Evolutionary conservation across 495 filamentous ascomycete genomes (phyloP), one percentile per base, ranked within the genome.

Genomic region (Penicillium psychrofluorescens): DNA sequence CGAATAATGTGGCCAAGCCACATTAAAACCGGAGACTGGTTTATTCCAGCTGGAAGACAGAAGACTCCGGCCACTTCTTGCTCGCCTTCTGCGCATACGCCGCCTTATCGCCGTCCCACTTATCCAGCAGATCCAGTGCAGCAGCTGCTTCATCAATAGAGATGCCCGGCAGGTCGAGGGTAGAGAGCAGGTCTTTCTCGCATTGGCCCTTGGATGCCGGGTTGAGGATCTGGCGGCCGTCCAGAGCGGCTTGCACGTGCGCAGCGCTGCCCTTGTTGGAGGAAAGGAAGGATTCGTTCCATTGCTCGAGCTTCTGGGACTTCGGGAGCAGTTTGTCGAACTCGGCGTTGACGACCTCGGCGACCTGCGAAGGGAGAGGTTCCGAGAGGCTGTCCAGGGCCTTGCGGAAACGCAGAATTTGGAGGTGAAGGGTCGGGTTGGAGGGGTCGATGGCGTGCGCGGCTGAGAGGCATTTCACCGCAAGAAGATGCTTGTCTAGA

Each of bases 381-480:
- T 78, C 61, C 16, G 76, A 62, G 27, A 72, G 60, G 14, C 61
- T 71, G 40, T 77, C 76, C 16, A 90, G 66, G 28, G 78, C 70
- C 53, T 80, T 72, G 41, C 77, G 83, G 64, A 96, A 81, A 46
- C 77, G 76, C 43, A 85, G 59, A 27, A 77, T 68, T 56, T 95
- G 88, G 51, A 90, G 79, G 62, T 91, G 85, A 14, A 90, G 75
- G 40, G 74, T 79, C n/a, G 89, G 78, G 56, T 92, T 70, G 22
- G 83, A 76, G 6, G 80, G 64, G 46, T 90, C 80, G 29, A 95
- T 66, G 8, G 76, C 64, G 35, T 76, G 67, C 28, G 87, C 84
- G 15, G 86, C 86, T 30, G 84, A 73, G 35, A 97, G 75, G 60
- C 87, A 95, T 54, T 86, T 88, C 45, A 96, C 68, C 8, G 94